Percentiles rank a stretch among this genome's conserved stretches.
Conservation (phyloP, 352 stramenopile genomes). For the Phytopythium vexans region DNA sequence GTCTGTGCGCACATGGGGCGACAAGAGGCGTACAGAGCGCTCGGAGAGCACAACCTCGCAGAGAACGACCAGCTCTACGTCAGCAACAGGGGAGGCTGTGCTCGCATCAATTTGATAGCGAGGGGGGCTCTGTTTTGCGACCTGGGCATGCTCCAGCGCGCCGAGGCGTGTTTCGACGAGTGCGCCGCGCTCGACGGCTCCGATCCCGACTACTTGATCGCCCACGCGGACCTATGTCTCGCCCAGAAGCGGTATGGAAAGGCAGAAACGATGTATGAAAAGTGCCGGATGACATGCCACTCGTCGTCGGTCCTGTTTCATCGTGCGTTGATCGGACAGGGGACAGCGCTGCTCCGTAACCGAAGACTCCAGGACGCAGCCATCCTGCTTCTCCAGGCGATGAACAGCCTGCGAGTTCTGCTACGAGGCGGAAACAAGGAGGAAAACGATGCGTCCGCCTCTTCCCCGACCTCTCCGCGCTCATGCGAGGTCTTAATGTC, state of each 20-base stretch:
- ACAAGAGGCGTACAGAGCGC: slow-evolving; percentile 25
- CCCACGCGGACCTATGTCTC: slow-evolving; percentile 44
- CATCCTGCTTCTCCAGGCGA: slow-evolving; percentile 34
- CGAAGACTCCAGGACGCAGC: slow-evolving; percentile 36
- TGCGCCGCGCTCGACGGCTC: slow-evolving; percentile 24
- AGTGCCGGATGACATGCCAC: slow-evolving; percentile 22
- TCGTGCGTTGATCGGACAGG: slow-evolving; percentile 46
- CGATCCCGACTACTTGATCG: slow-evolving; percentile 42
- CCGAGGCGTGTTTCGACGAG: slow-evolving; percentile 40
- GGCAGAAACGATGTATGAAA: slow-evolving; percentile 35
- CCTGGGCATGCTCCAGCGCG: slow-evolving; percentile 51
- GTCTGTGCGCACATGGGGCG: slow-evolving; percentile 40
- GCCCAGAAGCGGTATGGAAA: slow-evolving; percentile 33
- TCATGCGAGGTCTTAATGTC: slow-evolving; percentile 1
- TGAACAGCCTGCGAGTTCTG: slow-evolving; percentile 24
- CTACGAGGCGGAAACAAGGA: slow-evolving; percentile 12
- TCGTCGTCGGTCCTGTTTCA: slow-evolving; percentile 27
- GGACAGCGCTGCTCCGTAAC: slow-evolving; percentile 32
- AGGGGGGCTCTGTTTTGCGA: slow-evolving; percentile 55
- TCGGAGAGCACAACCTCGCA: slow-evolving; percentile 25
- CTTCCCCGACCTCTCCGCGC: neutral
- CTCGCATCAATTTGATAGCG: slow-evolving; percentile 19
- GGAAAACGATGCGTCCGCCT: neutral
- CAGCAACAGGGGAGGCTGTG: slow-evolving; percentile 33
- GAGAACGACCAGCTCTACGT: slow-evolving; percentile 33